These are phyloP conservation scores for Arthrobotrys megalospora DNA, from an alignment of 2,329 filamentous ascomycete genomes.

Conservation along the genomic window DNA sequence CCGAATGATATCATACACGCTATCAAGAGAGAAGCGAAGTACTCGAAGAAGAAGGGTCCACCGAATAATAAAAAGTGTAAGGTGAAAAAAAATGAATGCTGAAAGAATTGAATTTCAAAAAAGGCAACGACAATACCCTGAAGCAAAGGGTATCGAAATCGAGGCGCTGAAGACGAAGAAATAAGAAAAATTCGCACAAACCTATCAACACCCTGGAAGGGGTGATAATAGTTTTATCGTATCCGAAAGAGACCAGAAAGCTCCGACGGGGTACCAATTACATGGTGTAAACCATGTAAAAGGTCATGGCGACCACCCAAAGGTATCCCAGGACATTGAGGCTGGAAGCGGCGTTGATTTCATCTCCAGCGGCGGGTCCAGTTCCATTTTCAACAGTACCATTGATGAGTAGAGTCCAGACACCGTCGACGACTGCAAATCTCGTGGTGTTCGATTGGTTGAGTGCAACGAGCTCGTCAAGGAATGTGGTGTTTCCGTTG, in stretches of 20 bases:
- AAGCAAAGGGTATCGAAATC: slow-evolving; percentile 9
- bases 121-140: slow-evolving; percentile 8
- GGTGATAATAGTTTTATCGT: slow-evolving; percentile 1
- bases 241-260: not conserved
- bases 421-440: slow-evolving; percentile 76
- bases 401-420: slow-evolving; percentile 76
- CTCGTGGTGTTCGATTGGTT: slow-evolving; percentile 73
- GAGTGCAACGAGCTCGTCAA: slow-evolving; percentile 76
- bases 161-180: not conserved
- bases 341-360: slow-evolving; percentile 13
- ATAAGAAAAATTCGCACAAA: slow-evolving; percentile 29
- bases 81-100: not conserved
- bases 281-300: slow-evolving; percentile 49
- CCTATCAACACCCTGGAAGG: slow-evolving; percentile 12
- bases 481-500: slow-evolving; percentile 74
- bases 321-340: slow-evolving; percentile 44
- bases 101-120: slow-evolving; percentile 4
- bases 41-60: slow-evolving; percentile 5
- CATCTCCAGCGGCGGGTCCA: slow-evolving; percentile 68
- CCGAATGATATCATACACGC: slow-evolving; percentile 34
- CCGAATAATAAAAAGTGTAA: slow-evolving; percentile 11
- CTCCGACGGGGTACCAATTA: slow-evolving; percentile 5
- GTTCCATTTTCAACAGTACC: slow-evolving; percentile 81
- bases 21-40: slow-evolving; percentile 17
- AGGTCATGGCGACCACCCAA: slow-evolving; percentile 50